A percentile compares a stretch with the other conserved stretches of the same genome.
Conservation (phyloP, 2,329 filamentous ascomycete species). For the Paraconiothyrium sp. region DNA sequence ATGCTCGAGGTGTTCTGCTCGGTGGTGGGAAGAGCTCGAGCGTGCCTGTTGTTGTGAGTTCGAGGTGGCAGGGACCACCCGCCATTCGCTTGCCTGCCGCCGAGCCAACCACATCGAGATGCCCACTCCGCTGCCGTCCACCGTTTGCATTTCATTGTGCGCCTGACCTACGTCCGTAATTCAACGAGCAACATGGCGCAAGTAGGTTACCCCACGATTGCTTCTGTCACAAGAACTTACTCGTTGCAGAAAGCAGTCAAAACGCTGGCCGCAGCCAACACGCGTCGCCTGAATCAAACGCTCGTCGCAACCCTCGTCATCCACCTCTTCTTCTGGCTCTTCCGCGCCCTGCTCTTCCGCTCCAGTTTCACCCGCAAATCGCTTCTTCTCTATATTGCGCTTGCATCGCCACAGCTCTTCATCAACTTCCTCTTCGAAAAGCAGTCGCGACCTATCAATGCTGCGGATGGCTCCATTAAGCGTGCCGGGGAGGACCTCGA, state of each 20-base stretch:
- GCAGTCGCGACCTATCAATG: constrained; percentile 80
- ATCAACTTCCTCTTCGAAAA: constrained; percentile 89
- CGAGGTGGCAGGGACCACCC: constrained; percentile 28
- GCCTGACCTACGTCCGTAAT: background rate
- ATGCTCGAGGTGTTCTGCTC: constrained; percentile 21
- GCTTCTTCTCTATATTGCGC: constrained; percentile 72
- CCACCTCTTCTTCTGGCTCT: constrained; percentile 78
- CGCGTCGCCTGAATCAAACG: constrained; percentile 78
- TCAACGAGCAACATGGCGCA: constrained; percentile 33
- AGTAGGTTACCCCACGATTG: constrained; percentile 21
- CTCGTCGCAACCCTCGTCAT: constrained; percentile 78
- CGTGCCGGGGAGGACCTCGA: constrained; percentile 87
- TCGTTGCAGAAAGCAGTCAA: constrained; percentile 60
- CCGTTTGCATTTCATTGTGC: constrained; percentile 1
- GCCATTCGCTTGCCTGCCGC: constrained; percentile 17
- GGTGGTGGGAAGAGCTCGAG: constrained; percentile 30
- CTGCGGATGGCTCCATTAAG: constrained; percentile 69
- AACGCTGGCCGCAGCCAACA: constrained; percentile 80
- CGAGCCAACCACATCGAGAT: constrained; percentile 19
- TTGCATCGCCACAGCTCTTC: constrained; percentile 77
- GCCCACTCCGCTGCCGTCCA: constrained; percentile 4
- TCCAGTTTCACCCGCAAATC: constrained; percentile 63
- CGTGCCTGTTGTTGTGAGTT: constrained; percentile 36
- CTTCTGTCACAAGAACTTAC: background rate
- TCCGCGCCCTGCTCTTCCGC: constrained; percentile 72